Conservation (phyloP, 306 rosid species). For the Sesbania bispinosa region DNA sequence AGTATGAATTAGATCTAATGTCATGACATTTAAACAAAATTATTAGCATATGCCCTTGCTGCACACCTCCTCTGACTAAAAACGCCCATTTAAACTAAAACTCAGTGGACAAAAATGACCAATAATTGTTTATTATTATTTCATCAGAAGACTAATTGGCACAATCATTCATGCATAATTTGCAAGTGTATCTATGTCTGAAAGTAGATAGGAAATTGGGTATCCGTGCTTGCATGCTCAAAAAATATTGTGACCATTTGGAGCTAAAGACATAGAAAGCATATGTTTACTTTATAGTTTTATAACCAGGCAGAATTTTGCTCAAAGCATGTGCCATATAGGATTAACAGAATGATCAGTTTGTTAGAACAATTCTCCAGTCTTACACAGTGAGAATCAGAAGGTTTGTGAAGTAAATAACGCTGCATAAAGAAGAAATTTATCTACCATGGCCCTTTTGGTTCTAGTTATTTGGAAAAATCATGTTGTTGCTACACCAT, state of each 20-base stretch:
- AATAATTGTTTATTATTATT: neutral
- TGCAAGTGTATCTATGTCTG: neutral
- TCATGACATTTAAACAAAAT: neutral
- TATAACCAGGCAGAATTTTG: no score
- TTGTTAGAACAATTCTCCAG: neutral
- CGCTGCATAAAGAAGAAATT: neutral
- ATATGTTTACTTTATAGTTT: neutral
- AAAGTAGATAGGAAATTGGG: neutral
- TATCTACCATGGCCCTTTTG: neutral
- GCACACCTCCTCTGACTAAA: neutral
- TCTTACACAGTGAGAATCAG: neutral
- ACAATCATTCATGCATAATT: neutral
- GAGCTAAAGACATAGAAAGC: neutral
- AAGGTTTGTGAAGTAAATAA: neutral
- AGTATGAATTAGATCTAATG: constrained; percentile 5
- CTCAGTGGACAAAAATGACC: neutral
- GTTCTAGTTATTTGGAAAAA: neutral
- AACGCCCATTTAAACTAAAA: neutral
- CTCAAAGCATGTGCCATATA: neutral
- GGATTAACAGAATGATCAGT: neutral
- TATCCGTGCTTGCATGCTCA: neutral
- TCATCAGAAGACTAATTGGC: neutral
- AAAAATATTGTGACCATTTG: neutral
- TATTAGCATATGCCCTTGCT: neutral
- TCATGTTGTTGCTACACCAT: neutral